Base-by-base conservation (phyloP, 768 basidiomycete species). In the Cubamyces sp. region DNA sequence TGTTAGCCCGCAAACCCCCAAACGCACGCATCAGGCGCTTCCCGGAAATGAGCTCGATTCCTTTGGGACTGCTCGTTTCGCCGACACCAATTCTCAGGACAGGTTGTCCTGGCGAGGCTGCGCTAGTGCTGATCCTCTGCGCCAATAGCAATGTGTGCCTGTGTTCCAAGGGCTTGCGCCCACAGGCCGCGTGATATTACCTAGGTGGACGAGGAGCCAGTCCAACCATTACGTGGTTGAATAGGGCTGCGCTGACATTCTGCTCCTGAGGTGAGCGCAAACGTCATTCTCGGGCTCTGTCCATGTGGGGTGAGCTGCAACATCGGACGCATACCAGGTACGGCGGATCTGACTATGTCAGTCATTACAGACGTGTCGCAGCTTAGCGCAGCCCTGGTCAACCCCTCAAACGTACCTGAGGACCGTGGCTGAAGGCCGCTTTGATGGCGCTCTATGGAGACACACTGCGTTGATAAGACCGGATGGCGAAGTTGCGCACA, bases 21-120 rank as follows among this genome's bases (percentile, higher is more conserved):
- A 51, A 42, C 57, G 41, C 57, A 51, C 57, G 49, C 57, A 59
- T 59, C 57, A 59, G 41, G 57, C 57, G 49, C 57, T 59, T 51
- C 21, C 16, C 57, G 57, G 57, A 59, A 40, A 59, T 59, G 41
- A 59, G 12, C 15, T 30, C 18, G 41, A 48, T 28, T 49, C 57
- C 41, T 51, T 59, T 40, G 49, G 40, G 49, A 42, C 45, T 59
- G 14, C 57, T 59, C 51, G 40, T 59, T 59, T 59, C 26, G 57
- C 57, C 40, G 49, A 45, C 57, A 19, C 28, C 5, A 9, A 14
- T 41, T 34, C 41, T 30, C 57, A 21, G 41, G 30, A 9, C 40
- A 34, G 41, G 49, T 41, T 28, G 37, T 12, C 14, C 51, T 58
- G 47, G 49, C 28, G 46, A n/a, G 21, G 34, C 49, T 37, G 48